These are phyloP conservation scores for Aspergillus leporis DNA, from an alignment of 495 filamentous ascomycete genomes.

Conservation along the genomic window DNA sequence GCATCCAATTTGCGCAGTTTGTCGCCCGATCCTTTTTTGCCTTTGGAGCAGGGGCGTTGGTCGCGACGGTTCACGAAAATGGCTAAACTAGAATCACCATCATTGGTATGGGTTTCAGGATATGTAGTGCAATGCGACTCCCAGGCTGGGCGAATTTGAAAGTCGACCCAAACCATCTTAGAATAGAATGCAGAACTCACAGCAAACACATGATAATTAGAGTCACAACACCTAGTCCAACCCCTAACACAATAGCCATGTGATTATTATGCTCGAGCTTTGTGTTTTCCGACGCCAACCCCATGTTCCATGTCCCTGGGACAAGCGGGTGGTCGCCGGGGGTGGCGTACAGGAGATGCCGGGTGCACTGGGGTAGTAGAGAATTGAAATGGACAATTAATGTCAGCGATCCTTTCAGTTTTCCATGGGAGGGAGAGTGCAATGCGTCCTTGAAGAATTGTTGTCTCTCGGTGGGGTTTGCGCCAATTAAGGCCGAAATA, in stretches of 20 bases:
- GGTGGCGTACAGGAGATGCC: neutral
- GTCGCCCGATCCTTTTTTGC: slow-evolving; percentile 31
- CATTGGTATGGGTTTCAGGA: neutral
- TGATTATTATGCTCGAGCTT: slow-evolving; percentile 27
- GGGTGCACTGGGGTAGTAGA: neutral
- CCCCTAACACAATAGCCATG: slow-evolving; percentile 42
- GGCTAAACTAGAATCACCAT: slow-evolving; percentile 27
- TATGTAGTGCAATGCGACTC: neutral
- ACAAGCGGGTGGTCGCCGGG: slow-evolving; percentile 11
- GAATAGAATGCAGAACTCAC: slow-evolving; percentile 25
- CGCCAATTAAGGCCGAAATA: neutral
- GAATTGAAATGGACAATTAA: neutral
- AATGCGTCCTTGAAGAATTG: neutral
- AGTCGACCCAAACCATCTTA: too few relatives aligned
- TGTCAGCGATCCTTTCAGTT: too few relatives aligned
- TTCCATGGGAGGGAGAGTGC: too few relatives aligned
- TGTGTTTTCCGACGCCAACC: slow-evolving; percentile 22
- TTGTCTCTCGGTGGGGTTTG: neutral
- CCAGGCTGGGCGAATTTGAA: slow-evolving; percentile 9
- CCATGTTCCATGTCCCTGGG: slow-evolving; percentile 19
- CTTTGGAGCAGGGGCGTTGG: slow-evolving; percentile 24
- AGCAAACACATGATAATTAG: slow-evolving; percentile 40
- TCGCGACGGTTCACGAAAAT: slow-evolving; percentile 41
- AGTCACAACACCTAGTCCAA: slow-evolving; percentile 39
- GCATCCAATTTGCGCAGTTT: slow-evolving; percentile 42